These are phyloP conservation scores for Aspergillus sp. DNA, from an alignment of 2,329 filamentous ascomycete species.

Conservation along the genomic window DNA sequence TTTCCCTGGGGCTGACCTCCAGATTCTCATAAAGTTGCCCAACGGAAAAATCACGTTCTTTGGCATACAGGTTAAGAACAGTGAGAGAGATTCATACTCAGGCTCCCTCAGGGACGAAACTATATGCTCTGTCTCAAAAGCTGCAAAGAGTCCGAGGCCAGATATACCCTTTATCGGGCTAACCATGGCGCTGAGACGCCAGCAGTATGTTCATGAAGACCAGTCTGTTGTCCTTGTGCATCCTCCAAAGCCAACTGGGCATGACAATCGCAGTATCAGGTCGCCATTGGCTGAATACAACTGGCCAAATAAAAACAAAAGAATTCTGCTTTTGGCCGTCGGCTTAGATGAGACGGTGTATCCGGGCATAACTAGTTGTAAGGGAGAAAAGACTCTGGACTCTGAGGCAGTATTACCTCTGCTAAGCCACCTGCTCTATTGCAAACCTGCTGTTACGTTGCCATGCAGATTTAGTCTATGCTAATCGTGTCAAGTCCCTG, in stretches of 20 bases:
- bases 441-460: not conserved
- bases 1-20: not conserved
- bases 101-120: not conserved
- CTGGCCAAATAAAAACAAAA: not conserved
- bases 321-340: slow-evolving; percentile 3
- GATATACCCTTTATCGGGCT: not conserved
- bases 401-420: not conserved
- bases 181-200: not conserved
- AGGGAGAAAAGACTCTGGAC: not conserved
- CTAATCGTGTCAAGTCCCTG: not conserved
- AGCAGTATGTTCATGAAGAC: not conserved
- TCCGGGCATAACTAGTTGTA: not conserved
- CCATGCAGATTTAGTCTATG: not conserved
- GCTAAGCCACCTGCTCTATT: not conserved
- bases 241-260: not conserved
- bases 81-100: not conserved
- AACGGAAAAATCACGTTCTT: not conserved
- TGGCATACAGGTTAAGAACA: not conserved
- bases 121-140: not conserved
- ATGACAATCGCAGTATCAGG: not conserved
- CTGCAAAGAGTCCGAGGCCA: not conserved
- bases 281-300: not conserved
- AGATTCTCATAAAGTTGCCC: not conserved
- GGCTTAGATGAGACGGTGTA: slow-evolving; percentile 1
- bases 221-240: not conserved